Evolutionary conservation across 2,329 filamentous ascomycete genomes (phyloP), one percentile per base, ranked within the genome.

Genomic region (Drechslerella dactyloides): DNA sequence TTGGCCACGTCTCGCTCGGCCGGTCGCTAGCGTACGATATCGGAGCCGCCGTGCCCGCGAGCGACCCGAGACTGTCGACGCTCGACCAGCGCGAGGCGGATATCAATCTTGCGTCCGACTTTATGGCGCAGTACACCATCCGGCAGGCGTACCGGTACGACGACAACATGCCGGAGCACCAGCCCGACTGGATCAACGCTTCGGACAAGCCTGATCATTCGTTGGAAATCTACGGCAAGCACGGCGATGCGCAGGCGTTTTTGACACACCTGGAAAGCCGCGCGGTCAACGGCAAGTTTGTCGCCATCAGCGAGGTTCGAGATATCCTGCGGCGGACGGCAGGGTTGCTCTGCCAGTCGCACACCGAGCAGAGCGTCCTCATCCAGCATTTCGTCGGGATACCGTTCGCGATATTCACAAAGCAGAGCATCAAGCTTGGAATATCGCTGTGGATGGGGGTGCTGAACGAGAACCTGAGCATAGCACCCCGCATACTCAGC

Each of bases 401-500:
- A 72, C 96, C 94, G 0, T 99, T 99, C 79, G 86, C 87, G 44
- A 86, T 96, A 52, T 97, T 99, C 79, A 96, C 90, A 3, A 96
- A 96, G 79, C 90, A 96, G 77, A 94, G 93, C 1, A 94, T 99
- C 78, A 96, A 96, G 78, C 86, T 97, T 56, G 96, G 94, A 4
- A 90, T 97, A 37, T 97, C 94, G 2, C 82, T 99, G 5, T 99
- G 94, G 94, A 87, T 97, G 72, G 94, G 94, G 24, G 90, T 97
- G 13, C 96, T 97, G 77, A 94, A 97, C 76, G 94, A 99, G 79
- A 97, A 96, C 77, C 90, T 93, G 1, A 85, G 86, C 63, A 88
- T 97, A 80, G 92, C 96, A 79, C 86, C 93, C 7, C 88, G 92
- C 72, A 87, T 99, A 63, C 81, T 99, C 33, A 88, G 87, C 58